phyloP scores from a whole-genome alignment of 2,329 filamentous ascomycete species.

The Didymellaceae sp. region DNA sequence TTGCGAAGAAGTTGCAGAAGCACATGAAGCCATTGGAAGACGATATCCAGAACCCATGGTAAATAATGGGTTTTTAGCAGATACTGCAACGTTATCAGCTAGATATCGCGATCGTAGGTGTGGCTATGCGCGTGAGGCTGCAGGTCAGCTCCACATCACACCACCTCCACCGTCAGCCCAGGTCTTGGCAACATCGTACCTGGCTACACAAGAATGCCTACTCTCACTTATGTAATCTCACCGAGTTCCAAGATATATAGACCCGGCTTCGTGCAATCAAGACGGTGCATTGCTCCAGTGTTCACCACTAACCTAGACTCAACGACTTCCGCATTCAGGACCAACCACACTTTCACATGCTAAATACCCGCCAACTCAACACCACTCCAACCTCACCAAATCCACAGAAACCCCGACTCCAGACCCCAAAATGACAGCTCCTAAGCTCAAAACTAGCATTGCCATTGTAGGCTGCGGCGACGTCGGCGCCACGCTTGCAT shows the following conservation, averaged over 20 bases:
- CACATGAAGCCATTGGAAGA: constrained; percentile 54
- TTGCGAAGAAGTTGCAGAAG: constrained; percentile 70
- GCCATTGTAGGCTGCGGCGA: constrained; percentile 60
- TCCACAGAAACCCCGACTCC: neutral
- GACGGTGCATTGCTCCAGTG: too few species aligned
- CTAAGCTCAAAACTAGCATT: constrained; percentile 49
- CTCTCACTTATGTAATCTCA: constrained; percentile 9
- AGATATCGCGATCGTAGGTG: neutral
- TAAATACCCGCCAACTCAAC: neutral
- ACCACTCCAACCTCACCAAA: neutral
- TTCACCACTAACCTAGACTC: too few species aligned
- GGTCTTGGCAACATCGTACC: constrained; percentile 22
- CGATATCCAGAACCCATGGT: constrained; percentile 40
- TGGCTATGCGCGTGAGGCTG: constrained; percentile 14
- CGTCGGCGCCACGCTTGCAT: constrained; percentile 60
- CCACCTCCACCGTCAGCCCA: constrained; percentile 27
- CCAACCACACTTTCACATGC: constrained; percentile 8
- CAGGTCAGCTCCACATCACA: constrained; percentile 22
- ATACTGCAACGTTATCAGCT: neutral
- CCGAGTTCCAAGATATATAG: constrained; percentile 9
- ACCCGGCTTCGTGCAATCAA: neutral
- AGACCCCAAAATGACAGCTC: constrained; percentile 26
- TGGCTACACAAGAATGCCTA: constrained; percentile 3
- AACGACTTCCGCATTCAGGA: constrained; percentile 10
- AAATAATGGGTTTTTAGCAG: neutral